Evolutionary conservation across 179 eudicot genomes (phyloP).

Genomic region (Actinidia polygama): DNA sequence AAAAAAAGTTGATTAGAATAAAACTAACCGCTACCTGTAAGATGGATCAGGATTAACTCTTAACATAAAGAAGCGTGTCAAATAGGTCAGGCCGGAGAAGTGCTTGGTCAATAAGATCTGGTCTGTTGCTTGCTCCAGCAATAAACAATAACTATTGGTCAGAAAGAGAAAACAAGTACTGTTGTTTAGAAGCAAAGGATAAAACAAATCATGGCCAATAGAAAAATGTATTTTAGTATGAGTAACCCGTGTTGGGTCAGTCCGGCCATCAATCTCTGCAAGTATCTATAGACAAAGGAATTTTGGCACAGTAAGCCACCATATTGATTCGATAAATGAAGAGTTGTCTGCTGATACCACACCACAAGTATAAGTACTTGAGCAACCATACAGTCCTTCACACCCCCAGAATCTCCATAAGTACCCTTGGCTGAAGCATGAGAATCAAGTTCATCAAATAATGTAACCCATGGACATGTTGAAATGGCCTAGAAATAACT

Average conservation of each 20-base stretch:
- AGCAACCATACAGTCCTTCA: conserved; percentile 98
- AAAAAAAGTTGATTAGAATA: too few species aligned
- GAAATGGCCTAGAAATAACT: conserved; percentile 71
- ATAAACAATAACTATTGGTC: conserved; percentile 83
- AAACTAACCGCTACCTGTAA: conserved; percentile 82
- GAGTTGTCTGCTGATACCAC: background rate
- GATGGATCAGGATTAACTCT: conserved; percentile 89
- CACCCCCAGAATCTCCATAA: conserved; percentile 99
- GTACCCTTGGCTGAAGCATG: conserved; percentile 99
- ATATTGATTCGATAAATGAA: background rate
- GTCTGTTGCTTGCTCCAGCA: conserved; percentile 97
- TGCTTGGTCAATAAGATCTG: conserved; percentile 96
- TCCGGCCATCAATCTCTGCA: conserved; percentile 97
- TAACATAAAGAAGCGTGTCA: conserved; percentile 94
- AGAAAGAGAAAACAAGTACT: conserved; percentile 19
- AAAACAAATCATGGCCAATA: conserved; percentile 7
- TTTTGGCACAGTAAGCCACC: conserved; percentile 15
- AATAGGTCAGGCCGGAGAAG: conserved; percentile 97
- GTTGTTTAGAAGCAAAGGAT: conserved; percentile 6
- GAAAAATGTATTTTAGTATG: background rate
- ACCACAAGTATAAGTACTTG: conserved; percentile 61
- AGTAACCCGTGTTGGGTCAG: conserved; percentile 82
- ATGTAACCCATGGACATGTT: conserved; percentile 97
- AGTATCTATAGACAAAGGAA: conserved; percentile 71
- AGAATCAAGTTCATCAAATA: conserved; percentile 98